phyloP scores from a whole-genome alignment of 176 grass and related monocot species.

The Rhynchospora breviuscula region DNA sequence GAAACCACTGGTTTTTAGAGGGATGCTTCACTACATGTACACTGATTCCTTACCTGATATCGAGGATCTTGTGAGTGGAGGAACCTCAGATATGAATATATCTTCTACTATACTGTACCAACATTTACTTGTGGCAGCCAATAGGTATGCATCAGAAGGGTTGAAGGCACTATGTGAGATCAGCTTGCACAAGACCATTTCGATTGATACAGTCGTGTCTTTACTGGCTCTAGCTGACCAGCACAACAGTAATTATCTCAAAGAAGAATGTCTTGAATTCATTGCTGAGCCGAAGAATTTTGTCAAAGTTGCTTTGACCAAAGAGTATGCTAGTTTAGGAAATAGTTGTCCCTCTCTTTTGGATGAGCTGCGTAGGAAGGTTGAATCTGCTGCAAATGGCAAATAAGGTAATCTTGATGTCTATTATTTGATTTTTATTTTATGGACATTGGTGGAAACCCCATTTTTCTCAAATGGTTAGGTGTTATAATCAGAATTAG shows the following conservation, averaged over 20 bases:
- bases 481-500: no score
- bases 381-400: neutral
- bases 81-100: neutral
- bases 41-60: slow-evolving; percentile 19
- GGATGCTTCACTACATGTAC: slow-evolving; percentile 42
- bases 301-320: neutral
- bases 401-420: neutral
- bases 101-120: neutral
- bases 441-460: neutral
- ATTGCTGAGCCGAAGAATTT: slow-evolving; percentile 6
- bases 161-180: slow-evolving; percentile 24
- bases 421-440: neutral
- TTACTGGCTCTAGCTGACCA: slow-evolving; percentile 27
- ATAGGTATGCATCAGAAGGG: slow-evolving; percentile 24
- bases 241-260: slow-evolving; percentile 4
- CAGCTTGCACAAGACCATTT: neutral
- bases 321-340: slow-evolving; percentile 15
- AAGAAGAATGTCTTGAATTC: slow-evolving; percentile 24
- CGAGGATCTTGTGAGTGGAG: neutral
- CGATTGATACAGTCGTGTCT: slow-evolving; percentile 16
- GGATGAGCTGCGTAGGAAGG: slow-evolving; percentile 17
- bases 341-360: slow-evolving; percentile 16
- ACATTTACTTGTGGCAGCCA: slow-evolving; percentile 23
- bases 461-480: no score
- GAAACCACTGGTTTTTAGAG: slow-evolving; percentile 28